Evolutionary conservation across 2,329 filamentous ascomycete species (phyloP), one percentile per base, ranked within the genome.

Genomic region (Talaromyces sp.): DNA sequence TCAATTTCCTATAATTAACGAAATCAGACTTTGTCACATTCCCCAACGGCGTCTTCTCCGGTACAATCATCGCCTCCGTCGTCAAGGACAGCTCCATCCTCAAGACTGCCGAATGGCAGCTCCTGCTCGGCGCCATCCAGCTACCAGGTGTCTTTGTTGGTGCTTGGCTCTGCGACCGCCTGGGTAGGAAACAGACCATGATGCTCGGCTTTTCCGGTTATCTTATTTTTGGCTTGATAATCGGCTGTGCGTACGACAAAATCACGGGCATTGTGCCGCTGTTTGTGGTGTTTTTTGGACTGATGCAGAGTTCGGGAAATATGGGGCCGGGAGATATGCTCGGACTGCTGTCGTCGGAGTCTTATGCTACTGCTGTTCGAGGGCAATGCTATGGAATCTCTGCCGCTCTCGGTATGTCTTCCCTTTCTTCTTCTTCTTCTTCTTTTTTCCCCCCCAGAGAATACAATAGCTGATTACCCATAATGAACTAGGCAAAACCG

Each of bases 281-380:
- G 4, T 84, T 84, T 65, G 76, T 84, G 10, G 74, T 83, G 16
- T 78, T 83, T 61, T 84, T 83, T 64, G 82, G 81, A 0, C 69
- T 83, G 4, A 80, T 84, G 75, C 79, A 81, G 64, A 78, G 76
- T 28, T 79, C 75, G 1, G 80, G 81, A 0, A 81, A 83, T 61
- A 68, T 83, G 59, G 82, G 82, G 0, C 82, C 82, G 0, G 82
- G 82, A 0, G 79, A 82, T 47, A 83, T 81, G 70, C 74, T 84
- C 4, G 81, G 81, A 0, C 70, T 84, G 3, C 67, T 83, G 5
- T 82, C 79, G 0, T 82, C 79, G 0, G 82, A 84, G 67, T 75
- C 78, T 1, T 84, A 82, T 63, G 78, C 82, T 0, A 84, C 82
- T 2, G 79, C 79, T n/a, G 79, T 83, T 0, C 72, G 82, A 9